Base-by-base conservation (phyloP, 2,329 filamentous ascomycete species). In the Xylaria sp. region DNA sequence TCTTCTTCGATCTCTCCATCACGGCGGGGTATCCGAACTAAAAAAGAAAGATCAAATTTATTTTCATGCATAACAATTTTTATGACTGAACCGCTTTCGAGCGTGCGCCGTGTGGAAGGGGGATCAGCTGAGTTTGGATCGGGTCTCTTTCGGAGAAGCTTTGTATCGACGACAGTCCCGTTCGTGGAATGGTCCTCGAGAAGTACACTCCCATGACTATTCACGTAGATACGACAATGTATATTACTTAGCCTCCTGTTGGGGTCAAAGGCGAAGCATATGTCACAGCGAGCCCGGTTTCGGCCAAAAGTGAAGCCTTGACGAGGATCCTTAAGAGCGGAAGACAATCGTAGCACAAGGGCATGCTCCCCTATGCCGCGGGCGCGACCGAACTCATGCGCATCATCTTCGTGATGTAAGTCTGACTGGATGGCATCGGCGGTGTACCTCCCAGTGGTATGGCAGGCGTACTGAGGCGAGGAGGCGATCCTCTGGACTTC, bases 141-240 rank as follows among this genome's bases (percentile, higher is more conserved):
- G 25, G 76, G 73, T 55, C 80, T 82, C 72, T 85, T 89, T 63
- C 84, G 80, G 17, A 99, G 84, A 39, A 93, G 82, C 20, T 84
- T 82, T 27, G 87, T 85, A 79, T 98, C 94, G 63, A 98, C 93
- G 66, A 93, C 84, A 3, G 96, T 98, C 31, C 96, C 96, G 75
- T 98, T 99, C n/a, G 94, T 97, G 0, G 96, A 98, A 76, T 90
- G 87, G 76, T 99, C 96, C 78, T 97, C 90, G 13, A 98, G 83
- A 93, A 99, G 97, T 70, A 97, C 85, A 63, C 92, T 90, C 31
- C 92, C 93, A 69, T 92, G 88, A n/a, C 89, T 84, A 73, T 96
- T 99, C 73, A 97, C 85, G 76, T 91, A 97, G 68, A 99, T 97
- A 60, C 93, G 90, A 77, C 98, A 99, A 77, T 99, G 96, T n/a